Percentiles rank a stretch among this genome's conserved stretches.
Conservation (phyloP, 1,284 basidiomycete species). For the Meira nashicola region DNA sequence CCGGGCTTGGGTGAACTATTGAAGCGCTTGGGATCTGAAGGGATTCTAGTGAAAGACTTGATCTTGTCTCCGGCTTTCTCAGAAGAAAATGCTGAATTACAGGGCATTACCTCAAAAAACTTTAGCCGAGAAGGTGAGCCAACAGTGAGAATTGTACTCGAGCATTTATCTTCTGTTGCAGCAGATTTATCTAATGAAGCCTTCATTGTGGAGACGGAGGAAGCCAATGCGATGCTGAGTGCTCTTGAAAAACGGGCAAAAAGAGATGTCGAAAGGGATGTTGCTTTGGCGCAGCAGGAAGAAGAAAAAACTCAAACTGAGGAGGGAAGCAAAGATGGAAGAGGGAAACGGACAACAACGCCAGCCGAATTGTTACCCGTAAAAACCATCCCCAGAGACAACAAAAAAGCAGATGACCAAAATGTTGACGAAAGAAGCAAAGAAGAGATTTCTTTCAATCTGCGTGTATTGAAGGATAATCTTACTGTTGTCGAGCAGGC, state of each 20-base stretch:
- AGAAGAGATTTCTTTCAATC: slow-evolving; percentile 41
- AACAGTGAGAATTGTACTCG: slow-evolving; percentile 23
- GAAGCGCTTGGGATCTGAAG: background rate
- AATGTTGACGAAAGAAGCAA: background rate
- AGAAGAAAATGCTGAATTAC: background rate
- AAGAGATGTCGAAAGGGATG: background rate
- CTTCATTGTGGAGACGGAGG: slow-evolving; percentile 32
- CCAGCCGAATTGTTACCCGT: slow-evolving; percentile 31
- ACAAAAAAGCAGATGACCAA: slow-evolving; percentile 14
- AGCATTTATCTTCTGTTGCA: slow-evolving; percentile 24
- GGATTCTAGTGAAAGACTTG: background rate
- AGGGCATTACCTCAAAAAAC: background rate
- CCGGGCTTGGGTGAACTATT: background rate
- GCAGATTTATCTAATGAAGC: slow-evolving; percentile 27
- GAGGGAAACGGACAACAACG: no score
- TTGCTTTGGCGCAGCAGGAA: background rate
- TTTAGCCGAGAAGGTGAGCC: slow-evolving; percentile 28
- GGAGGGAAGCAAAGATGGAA: background rate
- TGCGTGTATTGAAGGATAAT: slow-evolving; percentile 40
- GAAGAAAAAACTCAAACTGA: slow-evolving; percentile 7
- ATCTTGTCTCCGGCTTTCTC: background rate
- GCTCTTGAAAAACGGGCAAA: slow-evolving; percentile 20
- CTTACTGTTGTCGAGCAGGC: slow-evolving; percentile 41
- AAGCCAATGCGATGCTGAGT: slow-evolving; percentile 16
- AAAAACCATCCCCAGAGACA: slow-evolving; percentile 15